These are phyloP conservation scores for Trichoderma afroharzianum DNA, from an alignment of 2,329 filamentous ascomycete genomes.

Conservation along the genomic window DNA sequence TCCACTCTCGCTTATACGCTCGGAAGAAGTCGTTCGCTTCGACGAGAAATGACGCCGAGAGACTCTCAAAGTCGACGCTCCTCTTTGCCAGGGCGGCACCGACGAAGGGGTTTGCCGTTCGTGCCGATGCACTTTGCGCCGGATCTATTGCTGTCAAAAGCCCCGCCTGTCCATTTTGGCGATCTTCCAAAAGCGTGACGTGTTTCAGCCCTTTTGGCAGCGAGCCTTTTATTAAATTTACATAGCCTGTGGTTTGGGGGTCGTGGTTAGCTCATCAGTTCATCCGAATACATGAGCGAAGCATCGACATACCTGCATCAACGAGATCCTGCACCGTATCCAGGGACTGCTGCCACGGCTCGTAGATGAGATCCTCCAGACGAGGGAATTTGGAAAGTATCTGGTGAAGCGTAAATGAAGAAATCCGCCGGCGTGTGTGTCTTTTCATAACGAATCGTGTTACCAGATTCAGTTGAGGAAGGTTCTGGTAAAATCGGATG, in stretches of 20 bases:
- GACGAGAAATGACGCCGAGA: not conserved
- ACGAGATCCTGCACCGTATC: slow-evolving; percentile 1
- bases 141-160: not conserved
- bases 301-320: not conserved
- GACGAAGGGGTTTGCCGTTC: not conserved
- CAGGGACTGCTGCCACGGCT: slow-evolving; percentile 9
- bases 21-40: slow-evolving; percentile 10
- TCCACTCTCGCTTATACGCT: not conserved
- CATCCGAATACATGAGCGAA: not conserved
- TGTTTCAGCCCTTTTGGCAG: not conserved
- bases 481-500: not conserved
- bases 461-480: slow-evolving; percentile 6
- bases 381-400: not conserved
- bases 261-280: not conserved
- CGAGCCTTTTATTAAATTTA: not conserved
- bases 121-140: not conserved
- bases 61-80: not conserved
- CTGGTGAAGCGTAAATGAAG: slow-evolving; percentile 1
- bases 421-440: not conserved
- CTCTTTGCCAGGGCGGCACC: not conserved
- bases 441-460: not conserved
- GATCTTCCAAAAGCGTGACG: not conserved
- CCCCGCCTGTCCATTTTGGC: not conserved
- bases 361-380: not conserved
- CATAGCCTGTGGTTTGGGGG: not conserved